Evolutionary conservation across 306 rosid genomes (phyloP).

Genomic region (Cyamopsis tetragonoloba): DNA sequence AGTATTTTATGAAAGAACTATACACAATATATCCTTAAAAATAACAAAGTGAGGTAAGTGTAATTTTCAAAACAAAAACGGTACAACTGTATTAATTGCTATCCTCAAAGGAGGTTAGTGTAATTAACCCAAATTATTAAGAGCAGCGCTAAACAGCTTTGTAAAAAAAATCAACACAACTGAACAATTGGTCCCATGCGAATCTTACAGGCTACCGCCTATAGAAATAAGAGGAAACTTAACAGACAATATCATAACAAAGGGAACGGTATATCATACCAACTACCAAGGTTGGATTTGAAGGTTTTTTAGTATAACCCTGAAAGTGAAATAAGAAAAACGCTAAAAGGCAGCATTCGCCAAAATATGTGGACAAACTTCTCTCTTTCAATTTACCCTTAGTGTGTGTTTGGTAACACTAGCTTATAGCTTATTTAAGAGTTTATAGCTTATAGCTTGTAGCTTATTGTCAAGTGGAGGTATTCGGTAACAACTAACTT

Average conservation of each 20-base stretch:
- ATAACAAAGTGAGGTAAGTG: too few species aligned
- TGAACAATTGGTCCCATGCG: neutral
- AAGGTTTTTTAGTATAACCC: conserved; percentile 3
- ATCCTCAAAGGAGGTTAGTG: too few species aligned
- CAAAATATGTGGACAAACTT: neutral
- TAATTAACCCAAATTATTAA: too few species aligned
- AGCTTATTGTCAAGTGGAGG: too few species aligned
- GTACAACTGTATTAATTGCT: too few species aligned
- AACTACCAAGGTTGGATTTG: conserved; percentile 1
- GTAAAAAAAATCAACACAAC: conserved; percentile 8
- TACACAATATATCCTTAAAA: too few species aligned
- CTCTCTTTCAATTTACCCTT: neutral
- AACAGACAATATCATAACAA: neutral
- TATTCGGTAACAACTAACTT: too few species aligned
- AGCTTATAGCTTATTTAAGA: too few species aligned
- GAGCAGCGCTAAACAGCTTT: neutral
- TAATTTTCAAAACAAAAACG: too few species aligned
- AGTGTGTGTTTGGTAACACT: too few species aligned
- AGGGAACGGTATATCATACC: neutral
- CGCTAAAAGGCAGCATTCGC: neutral
- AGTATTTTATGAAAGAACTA: too few species aligned
- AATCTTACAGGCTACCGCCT: neutral
- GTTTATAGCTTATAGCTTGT: too few species aligned
- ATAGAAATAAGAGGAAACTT: neutral
- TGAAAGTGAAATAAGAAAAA: conserved; percentile 3